Conservation (phyloP, 2,329 filamentous ascomycete species). For the Talaromyces sp. region DNA sequence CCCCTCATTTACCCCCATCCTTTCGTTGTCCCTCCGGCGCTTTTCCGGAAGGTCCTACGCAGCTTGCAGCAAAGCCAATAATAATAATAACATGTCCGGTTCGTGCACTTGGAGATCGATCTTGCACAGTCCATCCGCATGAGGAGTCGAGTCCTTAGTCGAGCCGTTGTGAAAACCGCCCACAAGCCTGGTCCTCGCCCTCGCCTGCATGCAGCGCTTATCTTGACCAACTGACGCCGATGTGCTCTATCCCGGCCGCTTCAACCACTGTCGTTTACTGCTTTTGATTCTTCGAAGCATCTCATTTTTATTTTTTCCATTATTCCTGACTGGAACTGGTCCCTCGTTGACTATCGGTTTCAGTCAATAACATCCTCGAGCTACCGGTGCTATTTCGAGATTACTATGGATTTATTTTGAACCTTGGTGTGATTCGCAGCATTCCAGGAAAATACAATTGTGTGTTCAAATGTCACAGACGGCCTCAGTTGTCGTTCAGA, state of each 20-base stretch:
- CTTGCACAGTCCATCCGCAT: background rate
- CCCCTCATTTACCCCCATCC: background rate
- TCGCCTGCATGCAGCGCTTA: background rate
- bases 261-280: slow-evolving; percentile 1
- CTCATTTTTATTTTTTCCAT: background rate
- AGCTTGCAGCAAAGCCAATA: background rate
- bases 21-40: background rate
- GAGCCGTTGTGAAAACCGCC: background rate
- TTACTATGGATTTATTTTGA: background rate
- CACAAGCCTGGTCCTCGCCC: background rate
- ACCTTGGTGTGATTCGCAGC: background rate
- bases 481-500: background rate
- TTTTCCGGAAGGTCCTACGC: background rate
- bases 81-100: background rate
- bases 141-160: background rate
- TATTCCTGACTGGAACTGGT: background rate
- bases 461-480: background rate
- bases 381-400: background rate
- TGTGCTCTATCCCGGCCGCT: background rate
- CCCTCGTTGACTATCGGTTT: background rate
- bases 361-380: background rate
- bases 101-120: background rate
- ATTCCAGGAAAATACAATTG: background rate
- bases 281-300: background rate
- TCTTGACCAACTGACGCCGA: background rate